Evolutionary conservation across 1,284 basidiomycete species (phyloP).

Genomic region (Malassezia vespertilionis): DNA sequence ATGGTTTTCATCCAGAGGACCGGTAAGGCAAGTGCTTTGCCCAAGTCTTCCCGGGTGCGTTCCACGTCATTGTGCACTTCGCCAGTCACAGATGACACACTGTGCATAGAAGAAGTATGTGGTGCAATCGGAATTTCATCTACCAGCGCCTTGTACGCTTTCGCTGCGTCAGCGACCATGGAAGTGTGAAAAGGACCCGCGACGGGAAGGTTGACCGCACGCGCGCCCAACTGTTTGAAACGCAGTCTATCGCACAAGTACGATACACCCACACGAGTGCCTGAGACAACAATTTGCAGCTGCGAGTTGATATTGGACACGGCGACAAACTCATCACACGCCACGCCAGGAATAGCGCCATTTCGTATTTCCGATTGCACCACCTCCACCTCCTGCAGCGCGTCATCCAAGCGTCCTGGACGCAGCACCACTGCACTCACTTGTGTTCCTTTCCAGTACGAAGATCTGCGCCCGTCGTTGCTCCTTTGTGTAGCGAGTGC

Average conservation of each 20-base stretch:
- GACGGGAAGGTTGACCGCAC: constrained; percentile 44
- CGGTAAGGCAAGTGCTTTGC: constrained; percentile 26
- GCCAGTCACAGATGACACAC: constrained; percentile 34
- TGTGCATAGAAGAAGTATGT: constrained; percentile 16
- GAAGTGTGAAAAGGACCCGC: constrained; percentile 42
- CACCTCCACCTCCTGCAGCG: constrained; percentile 25
- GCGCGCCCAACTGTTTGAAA: constrained; percentile 32
- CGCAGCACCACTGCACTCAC: constrained; percentile 40
- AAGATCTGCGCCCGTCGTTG: constrained; percentile 6
- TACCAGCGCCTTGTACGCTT: constrained; percentile 26
- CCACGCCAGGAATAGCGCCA: constrained; percentile 28
- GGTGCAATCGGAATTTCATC: constrained; percentile 31
- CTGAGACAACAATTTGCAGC: constrained; percentile 40
- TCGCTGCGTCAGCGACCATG: constrained; percentile 29
- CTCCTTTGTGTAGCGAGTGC: not conserved
- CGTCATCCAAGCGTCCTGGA: constrained; percentile 31
- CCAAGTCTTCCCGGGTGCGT: constrained; percentile 28
- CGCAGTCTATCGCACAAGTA: constrained; percentile 40
- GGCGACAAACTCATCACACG: constrained; percentile 41
- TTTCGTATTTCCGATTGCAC: constrained; percentile 28
- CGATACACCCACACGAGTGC: constrained; percentile 38
- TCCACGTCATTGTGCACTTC: constrained; percentile 13
- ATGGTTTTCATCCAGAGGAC: constrained; percentile 37
- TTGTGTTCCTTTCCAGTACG: constrained; percentile 35
- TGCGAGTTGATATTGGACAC: constrained; percentile 42